Conservation (phyloP, 305 asterid species). For the Fraxinus angustifolia region DNA sequence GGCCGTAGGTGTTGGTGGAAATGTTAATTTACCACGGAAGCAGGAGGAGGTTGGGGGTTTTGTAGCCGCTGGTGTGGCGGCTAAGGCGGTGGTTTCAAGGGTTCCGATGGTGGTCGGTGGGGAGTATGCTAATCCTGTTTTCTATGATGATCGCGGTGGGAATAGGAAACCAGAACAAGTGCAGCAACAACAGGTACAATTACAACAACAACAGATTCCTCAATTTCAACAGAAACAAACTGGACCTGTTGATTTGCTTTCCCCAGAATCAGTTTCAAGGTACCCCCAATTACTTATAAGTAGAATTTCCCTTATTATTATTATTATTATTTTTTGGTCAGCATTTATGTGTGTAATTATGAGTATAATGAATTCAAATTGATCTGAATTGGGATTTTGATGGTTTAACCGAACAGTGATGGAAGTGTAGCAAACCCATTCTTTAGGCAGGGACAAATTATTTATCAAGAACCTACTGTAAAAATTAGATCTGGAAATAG, state of each 20-base stretch:
- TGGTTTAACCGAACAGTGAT: conserved; percentile 3
- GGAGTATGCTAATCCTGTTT: conserved; percentile 46
- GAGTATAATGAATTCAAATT: background rate
- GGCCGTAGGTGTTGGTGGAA: conserved; percentile 36
- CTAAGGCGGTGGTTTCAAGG: conserved; percentile 34
- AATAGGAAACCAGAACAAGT: conserved; percentile 22
- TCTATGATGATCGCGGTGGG: conserved; percentile 68
- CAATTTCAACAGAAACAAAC: conserved; percentile 30
- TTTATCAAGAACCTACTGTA: background rate
- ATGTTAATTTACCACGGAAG: conserved; percentile 37
- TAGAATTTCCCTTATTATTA: background rate
- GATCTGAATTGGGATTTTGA: conserved; percentile 24
- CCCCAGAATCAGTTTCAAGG: conserved; percentile 50
- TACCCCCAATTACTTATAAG: background rate
- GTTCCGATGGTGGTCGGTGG: conserved; percentile 51
- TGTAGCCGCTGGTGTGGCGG: conserved; percentile 31
- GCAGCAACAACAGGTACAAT: conserved; percentile 27
- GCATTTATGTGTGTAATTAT: background rate
- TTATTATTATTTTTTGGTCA: background rate
- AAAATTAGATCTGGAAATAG: conserved; percentile 39
- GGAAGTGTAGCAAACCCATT: conserved; percentile 2
- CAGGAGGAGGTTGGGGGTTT: conserved; percentile 50
- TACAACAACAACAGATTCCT: conserved; percentile 23
- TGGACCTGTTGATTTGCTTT: conserved; percentile 35
- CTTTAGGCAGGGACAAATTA: background rate